These are phyloP conservation scores for Dipteronia sinensis DNA, from an alignment of 345 rosid species.

Conservation along the genomic window DNA sequence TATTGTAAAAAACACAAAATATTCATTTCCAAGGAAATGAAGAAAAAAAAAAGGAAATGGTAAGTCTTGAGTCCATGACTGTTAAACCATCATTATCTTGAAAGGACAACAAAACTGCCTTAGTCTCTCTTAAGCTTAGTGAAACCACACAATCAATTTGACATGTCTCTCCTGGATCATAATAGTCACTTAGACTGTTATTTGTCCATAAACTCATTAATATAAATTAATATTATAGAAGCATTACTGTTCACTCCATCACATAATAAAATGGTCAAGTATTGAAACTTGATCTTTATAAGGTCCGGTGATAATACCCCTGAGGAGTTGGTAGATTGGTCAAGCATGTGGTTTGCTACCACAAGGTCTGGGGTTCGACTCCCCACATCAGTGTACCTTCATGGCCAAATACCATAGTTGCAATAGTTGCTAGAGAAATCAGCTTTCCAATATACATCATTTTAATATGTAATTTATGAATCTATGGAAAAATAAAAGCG, in stretches of 20 bases:
- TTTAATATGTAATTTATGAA: no score
- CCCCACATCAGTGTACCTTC: no score
- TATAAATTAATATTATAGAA: neutral
- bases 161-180: neutral
- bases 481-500: neutral
- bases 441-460: neutral
- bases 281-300: neutral
- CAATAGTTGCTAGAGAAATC: neutral
- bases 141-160: neutral
- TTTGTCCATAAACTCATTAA: neutral
- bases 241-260: neutral
- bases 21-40: neutral
- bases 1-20: neutral
- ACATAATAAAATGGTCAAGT: neutral
- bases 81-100: neutral
- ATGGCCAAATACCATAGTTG: neutral
- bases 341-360: no score
- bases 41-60: neutral
- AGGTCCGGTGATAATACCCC: neutral
- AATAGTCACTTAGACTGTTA: neutral
- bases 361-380: no score
- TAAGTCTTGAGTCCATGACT: neutral
- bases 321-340: no score
- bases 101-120: slow-evolving; percentile 2
- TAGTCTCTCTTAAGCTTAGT: neutral